Base-by-base conservation (phyloP, 2,329 filamentous ascomycete genomes). In the Didymella pinodella region DNA sequence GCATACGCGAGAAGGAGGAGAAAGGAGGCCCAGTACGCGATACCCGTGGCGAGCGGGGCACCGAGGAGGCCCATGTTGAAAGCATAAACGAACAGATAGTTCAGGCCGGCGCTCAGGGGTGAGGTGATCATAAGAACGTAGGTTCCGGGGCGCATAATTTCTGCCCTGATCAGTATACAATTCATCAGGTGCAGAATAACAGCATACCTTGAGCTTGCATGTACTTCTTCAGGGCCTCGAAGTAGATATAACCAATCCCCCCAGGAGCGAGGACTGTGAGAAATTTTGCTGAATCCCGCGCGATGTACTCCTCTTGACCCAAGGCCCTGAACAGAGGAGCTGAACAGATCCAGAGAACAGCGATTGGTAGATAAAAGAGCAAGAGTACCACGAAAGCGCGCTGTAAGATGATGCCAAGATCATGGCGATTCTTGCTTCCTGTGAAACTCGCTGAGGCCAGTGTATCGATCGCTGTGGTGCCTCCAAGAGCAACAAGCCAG, bases 11-110 rank as follows among this genome's bases (percentile, higher is more conserved):
- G 84, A 0, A 96, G 83, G 0, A 94, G 84, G 3, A 89, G 72
- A 75, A 96, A 96, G 0, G 91, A 94, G 0, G 88, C 78, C 92
- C 92, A 96, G 80, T 96, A 96, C 1, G 90, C 89, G 54, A 96
- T 88, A 1, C 92, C 90, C 0, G 92, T 95, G 2, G 92, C 92
- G 7, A 96, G 75, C 0, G 92, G 92, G 0, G 91, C 92, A 8
- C 92, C 92, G 41, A 93, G 83, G 0, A 96, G 83, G 0, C 90
- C 91, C 34, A 94, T 78, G 0, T 83, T 79, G 56, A 93, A 82
- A 0, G 82, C 87, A 72, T 96, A 89, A 64, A 94, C 86, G 75
- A 95, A 90, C 28, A 93, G 76, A 63, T 84, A 87, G 63, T 87
- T 88, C 29, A 88, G 75, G 3, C 77, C 80, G 7, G 83, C 85